Conservation (phyloP, 2,329 filamentous ascomycete genomes). For the Penicillium sp. region DNA sequence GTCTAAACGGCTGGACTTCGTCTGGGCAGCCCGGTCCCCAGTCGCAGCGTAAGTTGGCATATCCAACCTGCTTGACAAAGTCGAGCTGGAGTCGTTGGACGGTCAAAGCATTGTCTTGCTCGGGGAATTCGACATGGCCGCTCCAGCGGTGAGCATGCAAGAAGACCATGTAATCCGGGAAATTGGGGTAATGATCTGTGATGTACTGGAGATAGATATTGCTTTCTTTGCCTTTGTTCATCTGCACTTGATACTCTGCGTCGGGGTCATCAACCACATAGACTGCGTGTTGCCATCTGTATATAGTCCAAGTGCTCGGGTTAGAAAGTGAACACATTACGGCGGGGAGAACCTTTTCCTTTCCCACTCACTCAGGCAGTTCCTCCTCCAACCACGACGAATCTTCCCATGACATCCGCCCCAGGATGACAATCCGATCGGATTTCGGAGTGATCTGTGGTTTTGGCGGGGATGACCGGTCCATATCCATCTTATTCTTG, state of each 20-base stretch:
- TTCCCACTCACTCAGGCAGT: slow-evolving; percentile 45
- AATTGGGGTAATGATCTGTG: slow-evolving; percentile 47
- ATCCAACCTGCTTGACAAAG: slow-evolving; percentile 57
- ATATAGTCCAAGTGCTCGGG: not conserved
- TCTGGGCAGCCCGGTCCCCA: slow-evolving; percentile 40
- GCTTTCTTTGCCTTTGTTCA: slow-evolving; percentile 50
- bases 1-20: slow-evolving; percentile 34
- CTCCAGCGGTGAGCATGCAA: slow-evolving; percentile 58
- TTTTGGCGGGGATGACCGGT: slow-evolving; percentile 13
- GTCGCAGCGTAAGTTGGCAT: slow-evolving; percentile 63
- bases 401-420: slow-evolving; percentile 46
- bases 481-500: slow-evolving; percentile 4
- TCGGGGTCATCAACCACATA: slow-evolving; percentile 45
- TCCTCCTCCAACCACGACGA: slow-evolving; percentile 49
- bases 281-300: slow-evolving; percentile 50
- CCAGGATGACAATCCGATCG: slow-evolving; percentile 45
- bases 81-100: slow-evolving; percentile 54
- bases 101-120: slow-evolving; percentile 57
- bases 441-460: slow-evolving; percentile 22
- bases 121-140: slow-evolving; percentile 57
- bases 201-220: slow-evolving; percentile 52
- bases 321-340: not conserved
- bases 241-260: slow-evolving; percentile 23
- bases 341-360: too few relatives aligned
- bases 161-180: slow-evolving; percentile 60